These are phyloP conservation scores for Oryza longistaminata DNA, from an alignment of 176 grass and related monocot genomes.

Conservation along the genomic window DNA sequence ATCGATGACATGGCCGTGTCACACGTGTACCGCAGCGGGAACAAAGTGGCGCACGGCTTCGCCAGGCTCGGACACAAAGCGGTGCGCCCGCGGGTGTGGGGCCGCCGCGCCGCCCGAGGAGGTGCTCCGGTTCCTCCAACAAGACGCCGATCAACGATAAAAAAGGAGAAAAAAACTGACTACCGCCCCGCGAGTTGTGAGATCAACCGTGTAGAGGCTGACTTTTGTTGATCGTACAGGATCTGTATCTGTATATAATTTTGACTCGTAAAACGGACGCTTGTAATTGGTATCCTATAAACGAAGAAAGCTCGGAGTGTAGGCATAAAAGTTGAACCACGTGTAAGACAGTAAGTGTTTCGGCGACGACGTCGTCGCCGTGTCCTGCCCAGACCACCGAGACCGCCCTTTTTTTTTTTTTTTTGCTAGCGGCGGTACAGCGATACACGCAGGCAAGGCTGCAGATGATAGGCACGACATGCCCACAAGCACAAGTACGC, in stretches of 20 bases:
- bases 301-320: background rate
- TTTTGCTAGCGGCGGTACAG: slow-evolving; percentile 4
- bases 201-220: background rate
- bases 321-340: background rate
- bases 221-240: background rate
- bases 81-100: slow-evolving; percentile 44
- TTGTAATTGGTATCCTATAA: background rate
- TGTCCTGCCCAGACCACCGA: background rate
- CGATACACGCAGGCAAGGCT: background rate
- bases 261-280: background rate
- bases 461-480: background rate
- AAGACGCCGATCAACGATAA: slow-evolving; percentile 2
- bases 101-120: slow-evolving; percentile 45
- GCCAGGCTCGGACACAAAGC: slow-evolving; percentile 51
- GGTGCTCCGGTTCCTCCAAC: slow-evolving; percentile 45
- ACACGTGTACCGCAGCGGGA: slow-evolving; percentile 62
- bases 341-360: background rate
- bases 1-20: slow-evolving; percentile 53
- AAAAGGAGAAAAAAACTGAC: no score
- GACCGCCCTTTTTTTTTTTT: no score
- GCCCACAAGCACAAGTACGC: background rate
- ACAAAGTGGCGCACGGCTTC: slow-evolving; percentile 65
- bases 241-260: background rate
- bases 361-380: background rate
- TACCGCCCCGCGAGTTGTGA: background rate